Base-by-base conservation (phyloP, 1,284 basidiomycete genomes). In the Stygiomarasmius scandens region DNA sequence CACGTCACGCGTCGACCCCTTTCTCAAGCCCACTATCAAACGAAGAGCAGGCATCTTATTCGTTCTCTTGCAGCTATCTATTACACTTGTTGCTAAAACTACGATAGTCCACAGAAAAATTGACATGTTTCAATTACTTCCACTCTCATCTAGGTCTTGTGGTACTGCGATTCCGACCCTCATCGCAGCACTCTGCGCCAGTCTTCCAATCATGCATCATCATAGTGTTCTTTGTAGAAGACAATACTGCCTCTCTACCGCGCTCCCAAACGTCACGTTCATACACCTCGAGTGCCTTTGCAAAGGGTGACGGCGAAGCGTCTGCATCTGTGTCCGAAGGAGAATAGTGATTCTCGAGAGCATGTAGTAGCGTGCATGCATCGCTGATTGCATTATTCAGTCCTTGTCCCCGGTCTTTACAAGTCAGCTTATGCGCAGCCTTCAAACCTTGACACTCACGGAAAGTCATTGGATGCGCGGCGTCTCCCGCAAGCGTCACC, bases 341-440 rank as follows among this genome's bases (percentile, higher is more conserved):
- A 25, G 16, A 25, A 29, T 53, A 53, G 23, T 53, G 38, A 8
- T 41, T 22, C 23, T 23, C 22, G 23, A 56, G 32, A 20, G 54
- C 54, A 14, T 24, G 24, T 5, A 50, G 19, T 16, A 56, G 36
- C 41, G 38, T 20, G 11, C 14, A 16, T n/a, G 48, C 54, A 34
- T 56, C 54, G 25, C 27, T 34, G 12, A 56, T 56, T 6, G 54
- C 54, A 44, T 56, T 48, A 27, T 56, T 56, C 20, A 56, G 25
- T 2, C 54, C 54, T 29, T 56, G 54, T 12, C 54, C 54, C 22
- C 54, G 54, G 27, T 56, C 54, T 56, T 29, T 11, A 14, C n/a
- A 19, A 41, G 38, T 41, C 38, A 41, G 38, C n/a, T 11, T 3
- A 3, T 36, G 24, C 8, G n/a, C n/a, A 4, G n/a, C 20, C n/a